Evolutionary conservation across 2,329 filamentous ascomycete genomes (phyloP).

Genomic region (Colletotrichum phormii): DNA sequence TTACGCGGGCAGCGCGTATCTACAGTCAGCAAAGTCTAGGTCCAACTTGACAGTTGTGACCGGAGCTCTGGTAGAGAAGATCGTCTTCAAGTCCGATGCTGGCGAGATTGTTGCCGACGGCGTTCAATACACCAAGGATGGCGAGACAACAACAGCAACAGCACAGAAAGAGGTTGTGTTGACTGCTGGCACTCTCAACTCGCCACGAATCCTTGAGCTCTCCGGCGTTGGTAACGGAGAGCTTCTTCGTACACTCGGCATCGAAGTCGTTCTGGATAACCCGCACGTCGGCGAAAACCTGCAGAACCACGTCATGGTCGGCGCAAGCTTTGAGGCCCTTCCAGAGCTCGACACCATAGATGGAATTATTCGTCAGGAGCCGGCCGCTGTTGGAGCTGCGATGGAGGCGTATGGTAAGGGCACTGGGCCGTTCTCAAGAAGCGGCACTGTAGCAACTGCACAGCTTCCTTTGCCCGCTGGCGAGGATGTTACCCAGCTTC

Average conservation of each 20-base stretch:
- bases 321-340: slow-evolving; percentile 41
- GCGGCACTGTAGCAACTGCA: slow-evolving; percentile 38
- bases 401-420: slow-evolving; percentile 40
- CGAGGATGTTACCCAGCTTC: slow-evolving; percentile 46
- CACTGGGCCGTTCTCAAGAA: slow-evolving; percentile 39
- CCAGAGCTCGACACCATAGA: slow-evolving; percentile 41
- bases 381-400: slow-evolving; percentile 35
- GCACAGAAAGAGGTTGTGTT: slow-evolving; percentile 55
- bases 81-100: slow-evolving; percentile 39
- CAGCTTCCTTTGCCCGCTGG: slow-evolving; percentile 40
- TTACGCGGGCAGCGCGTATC: slow-evolving; percentile 41
- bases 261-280: slow-evolving; percentile 47
- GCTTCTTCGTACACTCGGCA: slow-evolving; percentile 46
- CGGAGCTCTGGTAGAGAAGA: slow-evolving; percentile 38
- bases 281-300: slow-evolving; percentile 53
- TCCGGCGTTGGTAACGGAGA: slow-evolving; percentile 52
- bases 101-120: slow-evolving; percentile 38
- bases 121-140: slow-evolving; percentile 37
- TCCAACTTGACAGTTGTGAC: slow-evolving; percentile 43
- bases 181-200: slow-evolving; percentile 54
- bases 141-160: slow-evolving; percentile 35
- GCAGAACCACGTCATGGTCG: slow-evolving; percentile 47
- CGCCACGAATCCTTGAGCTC: slow-evolving; percentile 56
- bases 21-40: slow-evolving; percentile 37
- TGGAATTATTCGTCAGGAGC: slow-evolving; percentile 38